phyloP scores from a whole-genome alignment of 352 stramenopile genomes.

The Pythium biforme region DNA sequence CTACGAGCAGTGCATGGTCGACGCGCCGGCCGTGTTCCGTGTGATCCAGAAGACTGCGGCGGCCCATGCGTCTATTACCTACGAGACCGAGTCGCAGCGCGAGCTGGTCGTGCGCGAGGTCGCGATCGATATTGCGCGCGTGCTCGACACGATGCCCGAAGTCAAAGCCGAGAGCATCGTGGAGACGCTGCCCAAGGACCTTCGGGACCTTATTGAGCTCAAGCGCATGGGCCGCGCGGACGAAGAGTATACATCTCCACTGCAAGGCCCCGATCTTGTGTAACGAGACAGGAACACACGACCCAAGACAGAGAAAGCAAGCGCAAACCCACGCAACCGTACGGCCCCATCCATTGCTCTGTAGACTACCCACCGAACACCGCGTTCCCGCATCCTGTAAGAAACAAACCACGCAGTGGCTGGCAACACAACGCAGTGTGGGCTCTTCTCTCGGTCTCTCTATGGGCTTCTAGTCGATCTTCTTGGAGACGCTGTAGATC shows the following conservation, averaged over 20 bases:
- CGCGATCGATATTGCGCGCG: slow-evolving; percentile 48
- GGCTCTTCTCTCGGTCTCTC: neutral
- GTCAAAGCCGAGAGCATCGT: slow-evolving; percentile 53
- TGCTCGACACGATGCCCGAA: slow-evolving; percentile 54
- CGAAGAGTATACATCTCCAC: slow-evolving; percentile 1
- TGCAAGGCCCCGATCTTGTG: neutral
- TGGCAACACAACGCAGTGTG: too few relatives aligned
- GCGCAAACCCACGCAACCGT: neutral
- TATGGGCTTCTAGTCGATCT: slow-evolving; percentile 60
- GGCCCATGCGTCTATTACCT: slow-evolving; percentile 59
- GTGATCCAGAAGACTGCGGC: slow-evolving; percentile 60
- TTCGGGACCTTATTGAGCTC: slow-evolving; percentile 28
- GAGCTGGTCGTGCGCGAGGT: slow-evolving; percentile 59
- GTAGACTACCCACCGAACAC: neutral
- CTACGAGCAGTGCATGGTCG: slow-evolving; percentile 48
- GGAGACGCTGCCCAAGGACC: slow-evolving; percentile 46
- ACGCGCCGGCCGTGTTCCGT: slow-evolving; percentile 49
- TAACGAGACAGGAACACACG: neutral
- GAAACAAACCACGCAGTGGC: neutral
- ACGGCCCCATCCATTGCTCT: neutral
- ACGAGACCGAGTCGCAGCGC: slow-evolving; percentile 59
- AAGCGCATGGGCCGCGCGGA: slow-evolving; percentile 11
- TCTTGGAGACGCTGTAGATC: slow-evolving; percentile 90
- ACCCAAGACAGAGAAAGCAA: too few relatives aligned
- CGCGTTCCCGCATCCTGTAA: too few relatives aligned